phyloP scores from a whole-genome alignment of 805 yeast species.

The Komagataella pseudopastoris region DNA sequence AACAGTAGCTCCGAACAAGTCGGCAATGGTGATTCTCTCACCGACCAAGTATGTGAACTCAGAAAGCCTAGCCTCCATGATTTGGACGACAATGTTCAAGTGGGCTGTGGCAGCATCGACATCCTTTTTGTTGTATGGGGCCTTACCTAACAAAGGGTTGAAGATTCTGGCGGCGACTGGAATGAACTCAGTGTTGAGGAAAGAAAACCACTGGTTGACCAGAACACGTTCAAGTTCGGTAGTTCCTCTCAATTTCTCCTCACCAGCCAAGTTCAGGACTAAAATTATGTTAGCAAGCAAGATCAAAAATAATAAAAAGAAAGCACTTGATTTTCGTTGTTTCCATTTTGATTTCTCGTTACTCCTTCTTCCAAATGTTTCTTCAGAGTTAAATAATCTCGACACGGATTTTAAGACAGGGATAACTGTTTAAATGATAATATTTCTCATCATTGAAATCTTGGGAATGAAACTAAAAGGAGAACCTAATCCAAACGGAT shows the following conservation, averaged over 20 bases:
- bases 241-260: slow-evolving; percentile 28
- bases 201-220: slow-evolving; percentile 67
- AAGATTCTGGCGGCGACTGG: slow-evolving; percentile 33
- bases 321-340: background rate
- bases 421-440: slow-evolving; percentile 55
- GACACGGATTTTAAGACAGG: slow-evolving; percentile 45
- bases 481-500: background rate
- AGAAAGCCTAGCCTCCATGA: slow-evolving; percentile 21
- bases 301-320: background rate
- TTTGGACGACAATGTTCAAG: slow-evolving; percentile 1
- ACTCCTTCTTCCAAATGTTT: slow-evolving; percentile 54
- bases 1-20: slow-evolving; percentile 26
- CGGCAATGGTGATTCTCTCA: slow-evolving; percentile 32
- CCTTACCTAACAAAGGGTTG: slow-evolving; percentile 46
- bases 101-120: slow-evolving; percentile 13
- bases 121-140: slow-evolving; percentile 67
- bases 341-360: slow-evolving; percentile 29
- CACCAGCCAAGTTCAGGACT: slow-evolving; percentile 20
- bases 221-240: slow-evolving; percentile 33
- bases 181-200: slow-evolving; percentile 57
- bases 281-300: background rate
- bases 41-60: slow-evolving; percentile 33
- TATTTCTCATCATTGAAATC: slow-evolving; percentile 39
- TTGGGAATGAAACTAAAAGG: slow-evolving; percentile 3
- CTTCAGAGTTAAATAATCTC: slow-evolving; percentile 10